A percentile compares a stretch with the other conserved stretches of the same genome.
Conservation (phyloP, 2,329 filamentous ascomycete species). For the Aspergillus sp. region DNA sequence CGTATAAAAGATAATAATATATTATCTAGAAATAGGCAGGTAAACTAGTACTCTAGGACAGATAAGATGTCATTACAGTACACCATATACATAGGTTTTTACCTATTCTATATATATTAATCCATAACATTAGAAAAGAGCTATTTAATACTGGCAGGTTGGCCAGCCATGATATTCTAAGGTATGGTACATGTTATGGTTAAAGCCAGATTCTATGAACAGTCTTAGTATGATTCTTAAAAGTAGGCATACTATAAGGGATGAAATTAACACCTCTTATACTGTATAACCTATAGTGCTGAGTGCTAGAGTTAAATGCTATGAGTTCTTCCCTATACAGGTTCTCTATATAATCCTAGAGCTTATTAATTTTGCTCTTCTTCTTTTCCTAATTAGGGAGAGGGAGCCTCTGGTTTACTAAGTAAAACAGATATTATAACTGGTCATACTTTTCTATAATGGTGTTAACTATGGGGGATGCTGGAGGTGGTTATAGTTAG, state of each 20-base stretch:
- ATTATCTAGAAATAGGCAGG: too few relatives aligned
- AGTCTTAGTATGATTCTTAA: constrained; percentile 8
- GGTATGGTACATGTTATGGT: too few relatives aligned
- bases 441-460: constrained; percentile 5
- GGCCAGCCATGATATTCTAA: too few relatives aligned
- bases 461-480: neutral
- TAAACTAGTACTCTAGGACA: too few relatives aligned
- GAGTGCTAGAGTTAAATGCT: constrained; percentile 5
- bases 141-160: too few relatives aligned
- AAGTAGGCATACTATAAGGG: constrained; percentile 1
- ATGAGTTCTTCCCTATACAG: constrained; percentile 9
- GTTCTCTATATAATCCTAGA: constrained; percentile 14
- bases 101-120: too few relatives aligned
- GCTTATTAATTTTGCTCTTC: constrained; percentile 11
- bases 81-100: too few relatives aligned
- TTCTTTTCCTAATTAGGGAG: constrained; percentile 3
- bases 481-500: neutral
- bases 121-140: too few relatives aligned
- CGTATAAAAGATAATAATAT: too few relatives aligned
- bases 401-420: constrained; percentile 4
- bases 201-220: constrained; percentile 8
- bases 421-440: constrained; percentile 12
- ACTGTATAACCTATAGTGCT: constrained; percentile 3
- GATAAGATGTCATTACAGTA: too few relatives aligned
- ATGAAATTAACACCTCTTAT: constrained; percentile 4